Evolutionary conservation across 495 filamentous ascomycete genomes (phyloP), one percentile per base, ranked within the genome.

Genomic region (Chaetomium fimeti): DNA sequence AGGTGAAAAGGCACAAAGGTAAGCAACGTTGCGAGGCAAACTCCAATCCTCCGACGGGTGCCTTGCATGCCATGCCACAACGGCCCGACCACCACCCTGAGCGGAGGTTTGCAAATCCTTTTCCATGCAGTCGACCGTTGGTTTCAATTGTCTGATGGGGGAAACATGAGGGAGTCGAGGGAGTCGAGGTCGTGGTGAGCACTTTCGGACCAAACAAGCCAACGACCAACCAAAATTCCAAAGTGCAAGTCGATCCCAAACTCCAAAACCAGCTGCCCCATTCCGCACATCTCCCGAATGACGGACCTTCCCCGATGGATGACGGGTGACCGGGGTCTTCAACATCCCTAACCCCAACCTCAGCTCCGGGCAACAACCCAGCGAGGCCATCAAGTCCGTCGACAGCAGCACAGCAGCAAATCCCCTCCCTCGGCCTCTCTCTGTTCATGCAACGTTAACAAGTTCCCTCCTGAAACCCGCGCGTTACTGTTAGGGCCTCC

Each of bases 381-480:
- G 27, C 55, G 36, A 24, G n/a, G n/a, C 13, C 27, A 27, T 36
- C 40, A 15, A 16, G 40, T 11, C 40, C 40, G 40, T 43, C 4
- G 16, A 55, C 51, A 3, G 2, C 16, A 20, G 51, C 28, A 55
- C 51, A 3, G 2, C 16, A 20, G 51, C 28, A 24, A 28, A 6
- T 36, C 32, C 32, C 12, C 32, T 9, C 32, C 20, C 32, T 9
- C 32, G 3, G 29, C 28, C 51, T 2, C 45, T 20, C 45, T n/a
- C 12, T 3, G 2, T 49, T 61, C 59, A 61, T 61, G 59, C 59
- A 53, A 60, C 45, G 59, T 49, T 61, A 61, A 61, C 59, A 61
- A 16, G 15, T 28, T 18, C 11, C 47, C 48, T 18, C 47, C 22
- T n/a, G 13, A 53, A 61, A 42, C 29, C 13, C 45, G 22, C 24